Conservation (phyloP, 805 yeast species). For the Candida adriatica region DNA sequence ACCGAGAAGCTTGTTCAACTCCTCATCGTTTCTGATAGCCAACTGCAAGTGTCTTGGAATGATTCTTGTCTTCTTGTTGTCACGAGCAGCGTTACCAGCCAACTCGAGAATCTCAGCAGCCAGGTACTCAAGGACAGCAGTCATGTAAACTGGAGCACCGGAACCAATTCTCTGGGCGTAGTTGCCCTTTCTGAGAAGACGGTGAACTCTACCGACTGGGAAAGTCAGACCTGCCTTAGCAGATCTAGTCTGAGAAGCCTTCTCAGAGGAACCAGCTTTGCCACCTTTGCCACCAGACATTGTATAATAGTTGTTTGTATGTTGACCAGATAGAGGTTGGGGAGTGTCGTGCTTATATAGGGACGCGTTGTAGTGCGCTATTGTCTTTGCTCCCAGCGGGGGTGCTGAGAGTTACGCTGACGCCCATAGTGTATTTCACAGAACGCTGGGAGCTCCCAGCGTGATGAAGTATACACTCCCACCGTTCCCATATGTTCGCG, state of each 20-base stretch:
- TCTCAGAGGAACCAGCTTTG: slow-evolving; percentile 91
- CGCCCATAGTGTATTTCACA: slow-evolving; percentile 2
- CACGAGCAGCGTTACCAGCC: slow-evolving; percentile 99
- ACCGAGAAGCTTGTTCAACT: slow-evolving; percentile 86
- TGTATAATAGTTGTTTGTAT: slow-evolving; percentile 7
- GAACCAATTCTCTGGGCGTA: slow-evolving; percentile 99
- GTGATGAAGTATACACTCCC: slow-evolving; percentile 2
- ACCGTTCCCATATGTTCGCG: slow-evolving; percentile 2
- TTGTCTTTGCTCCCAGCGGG: slow-evolving; percentile 87
- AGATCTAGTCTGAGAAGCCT: slow-evolving; percentile 96
- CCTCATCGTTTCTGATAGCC: slow-evolving; percentile 99
- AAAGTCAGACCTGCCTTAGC: slow-evolving; percentile 97
- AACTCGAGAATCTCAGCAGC: slow-evolving; percentile 97
- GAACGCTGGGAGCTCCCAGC: slow-evolving; percentile 10
- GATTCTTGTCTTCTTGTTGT: slow-evolving; percentile 98
- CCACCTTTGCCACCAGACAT: slow-evolving; percentile 78
- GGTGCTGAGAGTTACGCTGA: slow-evolving; percentile 8
- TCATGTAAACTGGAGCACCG: slow-evolving; percentile 97
- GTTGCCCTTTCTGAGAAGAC: slow-evolving; percentile 94
- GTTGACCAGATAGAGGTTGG: not conserved
- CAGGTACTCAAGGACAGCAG: slow-evolving; percentile 94
- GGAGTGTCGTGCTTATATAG: slow-evolving; percentile 25
- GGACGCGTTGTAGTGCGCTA: slow-evolving; percentile 37
- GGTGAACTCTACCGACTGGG: slow-evolving; percentile 99
- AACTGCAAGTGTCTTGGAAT: slow-evolving; percentile 98